Evolutionary conservation across 306 rosid genomes (phyloP).

Genomic region (Boehmeria nivea): DNA sequence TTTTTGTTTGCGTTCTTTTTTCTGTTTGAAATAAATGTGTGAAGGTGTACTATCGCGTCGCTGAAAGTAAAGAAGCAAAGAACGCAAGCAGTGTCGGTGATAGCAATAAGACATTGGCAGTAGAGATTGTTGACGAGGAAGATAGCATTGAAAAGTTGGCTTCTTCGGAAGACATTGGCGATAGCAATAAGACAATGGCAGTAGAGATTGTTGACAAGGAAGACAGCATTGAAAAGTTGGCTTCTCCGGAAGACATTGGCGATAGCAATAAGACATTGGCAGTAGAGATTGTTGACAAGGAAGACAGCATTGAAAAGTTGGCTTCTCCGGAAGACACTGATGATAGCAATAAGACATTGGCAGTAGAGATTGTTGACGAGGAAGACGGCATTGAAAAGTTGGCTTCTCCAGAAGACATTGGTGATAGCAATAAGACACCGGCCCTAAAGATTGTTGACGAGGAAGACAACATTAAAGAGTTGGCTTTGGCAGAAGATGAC

Average conservation of each 20-base stretch:
- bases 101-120: conserved; percentile 20
- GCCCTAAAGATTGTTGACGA: too few species aligned
- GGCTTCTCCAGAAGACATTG: background rate
- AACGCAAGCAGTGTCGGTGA: conserved; percentile 7
- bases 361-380: conserved; percentile 6
- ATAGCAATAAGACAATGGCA: conserved; percentile 19
- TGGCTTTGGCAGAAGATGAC: background rate
- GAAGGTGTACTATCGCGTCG: conserved; percentile 64
- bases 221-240: conserved; percentile 11
- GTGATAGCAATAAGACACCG: too few species aligned
- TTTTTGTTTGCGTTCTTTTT: too few species aligned
- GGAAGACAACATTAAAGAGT: too few species aligned
- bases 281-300: conserved; percentile 4
- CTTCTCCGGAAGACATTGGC: conserved; percentile 3
- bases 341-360: conserved; percentile 18
- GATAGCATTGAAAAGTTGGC: conserved; percentile 11
- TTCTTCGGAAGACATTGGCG: conserved; percentile 7
- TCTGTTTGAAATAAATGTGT: background rate
- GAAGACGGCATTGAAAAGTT: conserved; percentile 12
- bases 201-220: conserved; percentile 5
- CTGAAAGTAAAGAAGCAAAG: conserved; percentile 44
- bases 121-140: conserved; percentile 2
- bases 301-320: conserved; percentile 11
- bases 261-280: conserved; percentile 20
- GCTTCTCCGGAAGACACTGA: conserved; percentile 6